These are phyloP conservation scores for Starmera dryadoides DNA, from an alignment of 805 yeast genomes.

Conservation along the genomic window DNA sequence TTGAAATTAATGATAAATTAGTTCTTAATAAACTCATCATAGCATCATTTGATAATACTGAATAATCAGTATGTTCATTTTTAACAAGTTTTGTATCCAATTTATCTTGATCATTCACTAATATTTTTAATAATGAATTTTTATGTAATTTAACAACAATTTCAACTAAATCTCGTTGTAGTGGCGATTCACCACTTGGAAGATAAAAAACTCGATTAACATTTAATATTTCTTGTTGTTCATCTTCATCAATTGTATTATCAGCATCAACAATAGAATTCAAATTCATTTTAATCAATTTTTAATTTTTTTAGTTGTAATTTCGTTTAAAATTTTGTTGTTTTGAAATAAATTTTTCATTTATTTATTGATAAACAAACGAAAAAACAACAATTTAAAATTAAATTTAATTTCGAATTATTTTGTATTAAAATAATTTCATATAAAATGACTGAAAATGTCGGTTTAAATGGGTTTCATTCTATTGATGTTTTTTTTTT, in stretches of 20 bases:
- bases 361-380: too few relatives aligned
- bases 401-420: too few relatives aligned
- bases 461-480: too few relatives aligned
- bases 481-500: too few relatives aligned
- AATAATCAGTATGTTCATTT: constrained; percentile 1
- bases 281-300: background rate
- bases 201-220: constrained; percentile 17
- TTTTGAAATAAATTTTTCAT: too few relatives aligned
- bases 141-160: constrained; percentile 36
- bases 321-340: too few relatives aligned
- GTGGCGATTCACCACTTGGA: constrained; percentile 35
- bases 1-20: constrained; percentile 42
- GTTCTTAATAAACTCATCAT: constrained; percentile 35
- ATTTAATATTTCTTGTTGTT: background rate
- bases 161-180: constrained; percentile 38
- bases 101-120: constrained; percentile 3
- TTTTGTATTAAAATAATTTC: too few relatives aligned
- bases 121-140: constrained; percentile 20
- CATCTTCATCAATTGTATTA: too few relatives aligned
- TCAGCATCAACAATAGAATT: background rate
- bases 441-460: too few relatives aligned
- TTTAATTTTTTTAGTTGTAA: background rate
- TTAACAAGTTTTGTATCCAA: constrained; percentile 1
- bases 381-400: too few relatives aligned
- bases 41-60: constrained; percentile 17